Conservation (phyloP, 129 eudicot genomes). For the Ambrosia trifida region DNA sequence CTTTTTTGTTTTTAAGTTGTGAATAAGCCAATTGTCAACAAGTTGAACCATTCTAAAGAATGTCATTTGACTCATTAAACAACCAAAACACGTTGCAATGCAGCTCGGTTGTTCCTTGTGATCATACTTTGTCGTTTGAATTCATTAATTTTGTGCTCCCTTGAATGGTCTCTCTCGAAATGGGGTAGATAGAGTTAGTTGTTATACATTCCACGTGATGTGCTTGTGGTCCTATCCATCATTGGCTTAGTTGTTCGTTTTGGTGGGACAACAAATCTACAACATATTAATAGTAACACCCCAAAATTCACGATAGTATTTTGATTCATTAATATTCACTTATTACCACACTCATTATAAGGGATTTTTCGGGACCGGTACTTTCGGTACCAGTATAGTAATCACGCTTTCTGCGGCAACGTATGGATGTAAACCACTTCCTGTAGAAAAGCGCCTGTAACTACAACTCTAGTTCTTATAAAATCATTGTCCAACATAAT, state of each 20-base stretch:
- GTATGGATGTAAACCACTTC: no score
- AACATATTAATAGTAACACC: neutral
- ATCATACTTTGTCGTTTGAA: slow-evolving; percentile 28
- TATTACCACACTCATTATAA: neutral
- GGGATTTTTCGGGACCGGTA: neutral
- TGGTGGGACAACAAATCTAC: slow-evolving; percentile 26
- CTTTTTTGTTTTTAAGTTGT: neutral
- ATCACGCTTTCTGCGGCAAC: no score
- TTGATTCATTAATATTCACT: neutral
- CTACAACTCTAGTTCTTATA: no score
- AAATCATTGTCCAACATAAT: no score
- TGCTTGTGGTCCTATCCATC: slow-evolving; percentile 34
- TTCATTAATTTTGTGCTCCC: slow-evolving; percentile 27
- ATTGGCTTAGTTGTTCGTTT: slow-evolving; percentile 25
- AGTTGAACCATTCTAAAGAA: neutral
- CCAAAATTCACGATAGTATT: neutral
- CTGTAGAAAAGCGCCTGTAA: no score
- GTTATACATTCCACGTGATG: slow-evolving; percentile 25
- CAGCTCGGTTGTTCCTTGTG: slow-evolving; percentile 22
- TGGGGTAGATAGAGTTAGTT: slow-evolving; percentile 11
- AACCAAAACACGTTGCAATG: slow-evolving; percentile 8
- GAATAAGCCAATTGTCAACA: neutral
- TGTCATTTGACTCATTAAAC: neutral
- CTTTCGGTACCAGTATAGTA: no score
- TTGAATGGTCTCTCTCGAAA: slow-evolving; percentile 29